phyloP scores from a whole-genome alignment of 75 land plant genomes.

The Pseudotsuga menziesii region DNA sequence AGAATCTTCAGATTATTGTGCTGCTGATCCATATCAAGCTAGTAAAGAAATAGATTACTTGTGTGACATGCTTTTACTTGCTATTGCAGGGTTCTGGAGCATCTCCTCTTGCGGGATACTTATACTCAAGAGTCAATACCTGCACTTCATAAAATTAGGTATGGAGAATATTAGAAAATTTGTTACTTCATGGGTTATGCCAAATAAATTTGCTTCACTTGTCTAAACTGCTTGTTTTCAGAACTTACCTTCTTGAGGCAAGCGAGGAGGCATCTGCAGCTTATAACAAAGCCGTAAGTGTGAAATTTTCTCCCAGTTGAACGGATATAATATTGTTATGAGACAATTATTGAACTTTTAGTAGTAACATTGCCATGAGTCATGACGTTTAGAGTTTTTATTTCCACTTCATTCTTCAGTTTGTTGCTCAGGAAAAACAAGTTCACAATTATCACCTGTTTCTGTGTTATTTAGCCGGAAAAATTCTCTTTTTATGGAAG shows the following conservation, averaged over 20 bases:
- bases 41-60: neutral
- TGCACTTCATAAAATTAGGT: slow-evolving; percentile 95
- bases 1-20: no score
- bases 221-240: slow-evolving; percentile 17
- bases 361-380: neutral
- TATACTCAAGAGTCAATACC: slow-evolving; percentile 91
- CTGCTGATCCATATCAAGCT: neutral
- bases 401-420: neutral
- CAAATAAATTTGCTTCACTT: neutral
- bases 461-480: neutral
- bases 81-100: slow-evolving; percentile 75
- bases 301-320: neutral
- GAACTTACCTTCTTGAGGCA: slow-evolving; percentile 81
- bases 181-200: neutral
- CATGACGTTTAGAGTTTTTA: neutral
- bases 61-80: slow-evolving; percentile 5
- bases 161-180: neutral
- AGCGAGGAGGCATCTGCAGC: slow-evolving; percentile 91
- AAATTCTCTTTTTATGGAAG: neutral
- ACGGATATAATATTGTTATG: neutral
- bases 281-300: slow-evolving; percentile 87
- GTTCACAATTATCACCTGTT: neutral
- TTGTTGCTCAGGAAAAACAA: neutral
- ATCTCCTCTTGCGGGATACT: slow-evolving; percentile 79
- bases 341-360: neutral